Percentiles rank a stretch among this genome's conserved stretches.
Evolutionary conservation across 257 asterid species (phyloP).

Genomic region (Forsythia suspensa): DNA sequence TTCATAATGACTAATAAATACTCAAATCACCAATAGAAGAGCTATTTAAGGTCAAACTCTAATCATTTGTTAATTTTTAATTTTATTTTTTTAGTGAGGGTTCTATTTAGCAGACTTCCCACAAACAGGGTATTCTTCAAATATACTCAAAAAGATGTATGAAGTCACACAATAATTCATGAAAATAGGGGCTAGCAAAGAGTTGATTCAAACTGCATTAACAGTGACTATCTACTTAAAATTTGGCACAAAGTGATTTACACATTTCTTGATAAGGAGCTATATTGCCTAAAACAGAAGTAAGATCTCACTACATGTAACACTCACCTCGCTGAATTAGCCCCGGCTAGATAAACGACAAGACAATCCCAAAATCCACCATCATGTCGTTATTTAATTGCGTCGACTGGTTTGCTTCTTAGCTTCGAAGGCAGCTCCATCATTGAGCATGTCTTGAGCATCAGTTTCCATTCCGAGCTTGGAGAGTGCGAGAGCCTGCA

Average conservation of each 20-base stretch:
- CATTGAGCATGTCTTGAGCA: slow-evolving; percentile 95
- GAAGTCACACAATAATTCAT: background rate
- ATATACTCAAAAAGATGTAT: background rate
- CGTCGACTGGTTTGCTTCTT: slow-evolving; percentile 95
- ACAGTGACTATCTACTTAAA: background rate
- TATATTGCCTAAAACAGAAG: slow-evolving; percentile 24
- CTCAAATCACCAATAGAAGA: too few species aligned
- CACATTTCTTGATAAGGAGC: slow-evolving; percentile 12
- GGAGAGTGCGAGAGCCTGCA: slow-evolving; percentile 93
- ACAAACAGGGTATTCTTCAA: background rate
- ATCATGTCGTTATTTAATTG: slow-evolving; percentile 33
- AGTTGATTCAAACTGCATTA: background rate
- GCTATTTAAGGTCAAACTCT: too few species aligned
- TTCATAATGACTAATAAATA: too few species aligned
- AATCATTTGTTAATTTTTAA: too few species aligned
- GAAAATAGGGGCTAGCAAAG: background rate
- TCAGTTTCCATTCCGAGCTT: slow-evolving; percentile 98
- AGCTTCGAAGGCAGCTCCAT: slow-evolving; percentile 85
- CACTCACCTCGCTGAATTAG: background rate
- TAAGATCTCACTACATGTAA: slow-evolving; percentile 23
- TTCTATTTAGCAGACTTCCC: too few species aligned
- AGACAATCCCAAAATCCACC: slow-evolving; percentile 14
- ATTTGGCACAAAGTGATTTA: background rate
- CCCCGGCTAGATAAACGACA: background rate
- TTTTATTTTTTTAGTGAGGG: too few species aligned